A percentile compares a stretch with the other conserved stretches of the same genome.
Conservation (phyloP, 768 basidiomycete species). For the Boletellus emodensis region DNA sequence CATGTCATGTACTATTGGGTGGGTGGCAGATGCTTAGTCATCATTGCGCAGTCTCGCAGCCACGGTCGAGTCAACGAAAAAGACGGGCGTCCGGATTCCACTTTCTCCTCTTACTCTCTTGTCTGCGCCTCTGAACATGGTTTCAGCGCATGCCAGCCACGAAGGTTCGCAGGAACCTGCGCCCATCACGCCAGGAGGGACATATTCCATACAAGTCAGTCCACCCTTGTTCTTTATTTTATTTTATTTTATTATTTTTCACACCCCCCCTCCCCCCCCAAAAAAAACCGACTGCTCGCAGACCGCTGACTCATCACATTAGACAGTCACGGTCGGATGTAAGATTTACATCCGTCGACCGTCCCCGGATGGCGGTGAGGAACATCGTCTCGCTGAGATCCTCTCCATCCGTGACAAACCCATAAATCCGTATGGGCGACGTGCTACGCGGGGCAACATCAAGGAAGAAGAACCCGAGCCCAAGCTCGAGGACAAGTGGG, state of each 20-base stretch:
- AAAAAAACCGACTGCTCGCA: not conserved
- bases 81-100: not conserved
- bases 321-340: constrained; percentile 91
- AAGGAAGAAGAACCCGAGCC: constrained; percentile 48
- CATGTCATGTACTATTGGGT: too few relatives aligned
- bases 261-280: constrained; percentile 1
- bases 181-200: constrained; percentile 67
- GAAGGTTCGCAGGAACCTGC: constrained; percentile 47
- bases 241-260: constrained; percentile 31
- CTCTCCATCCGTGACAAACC: constrained; percentile 91
- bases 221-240: constrained; percentile 7
- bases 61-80: constrained; percentile 3
- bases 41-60: not conserved
- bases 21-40: constrained; percentile 32
- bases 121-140: constrained; percentile 18
- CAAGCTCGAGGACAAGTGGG: constrained; percentile 73
- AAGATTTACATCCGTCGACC: constrained; percentile 91
- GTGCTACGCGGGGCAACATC: constrained; percentile 37
- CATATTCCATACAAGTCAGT: constrained; percentile 71
- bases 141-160: constrained; percentile 30
- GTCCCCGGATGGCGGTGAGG: constrained; percentile 64
- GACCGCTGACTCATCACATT: constrained; percentile 34
- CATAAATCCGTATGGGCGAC: constrained; percentile 51
- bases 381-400: constrained; percentile 94
- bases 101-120: constrained; percentile 5